Evolutionary conservation across 148 eudicot genomes (phyloP).

Genomic region (Rhododendron mucronatum): DNA sequence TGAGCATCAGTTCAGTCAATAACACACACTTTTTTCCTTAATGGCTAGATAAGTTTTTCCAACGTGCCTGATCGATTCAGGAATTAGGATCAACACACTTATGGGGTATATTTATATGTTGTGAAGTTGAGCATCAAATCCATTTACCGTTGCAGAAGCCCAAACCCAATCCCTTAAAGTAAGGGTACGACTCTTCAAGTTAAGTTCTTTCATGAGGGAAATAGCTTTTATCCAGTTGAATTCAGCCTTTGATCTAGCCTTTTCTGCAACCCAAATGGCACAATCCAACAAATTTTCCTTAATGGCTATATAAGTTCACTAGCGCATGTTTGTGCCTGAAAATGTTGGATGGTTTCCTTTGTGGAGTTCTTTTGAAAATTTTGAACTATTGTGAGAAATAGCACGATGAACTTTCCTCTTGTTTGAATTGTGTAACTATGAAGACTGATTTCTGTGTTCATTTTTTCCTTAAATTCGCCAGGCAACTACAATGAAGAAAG

Average conservation of each 20-base stretch:
- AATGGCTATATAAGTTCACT: too few relatives aligned
- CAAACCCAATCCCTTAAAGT: slow-evolving; percentile 87
- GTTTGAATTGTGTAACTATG: too few relatives aligned
- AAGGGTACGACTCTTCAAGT: slow-evolving; percentile 46
- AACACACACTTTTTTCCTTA: too few relatives aligned
- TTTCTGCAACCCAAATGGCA: slow-evolving; percentile 82
- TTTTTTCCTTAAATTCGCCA: too few relatives aligned
- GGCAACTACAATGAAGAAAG: too few relatives aligned
- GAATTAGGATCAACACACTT: not conserved
- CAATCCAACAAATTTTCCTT: too few relatives aligned
- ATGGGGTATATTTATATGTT: not conserved
- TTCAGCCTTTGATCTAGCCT: slow-evolving; percentile 49
- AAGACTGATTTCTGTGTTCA: too few relatives aligned
- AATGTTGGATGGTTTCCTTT: too few relatives aligned
- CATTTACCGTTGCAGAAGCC: slow-evolving; percentile 88
- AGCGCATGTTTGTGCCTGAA: too few relatives aligned
- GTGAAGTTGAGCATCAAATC: not conserved
- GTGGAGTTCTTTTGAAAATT: too few relatives aligned
- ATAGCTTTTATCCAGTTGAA: slow-evolving; percentile 62
- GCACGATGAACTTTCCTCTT: too few relatives aligned
- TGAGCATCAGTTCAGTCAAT: not conserved
- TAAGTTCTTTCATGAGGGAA: slow-evolving; percentile 47
- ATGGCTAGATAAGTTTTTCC: not conserved
- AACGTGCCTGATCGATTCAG: not conserved
- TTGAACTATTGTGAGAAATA: too few relatives aligned